Base-by-base conservation (phyloP, 2,329 filamentous ascomycete species). In the Fusarium decemcellulare region DNA sequence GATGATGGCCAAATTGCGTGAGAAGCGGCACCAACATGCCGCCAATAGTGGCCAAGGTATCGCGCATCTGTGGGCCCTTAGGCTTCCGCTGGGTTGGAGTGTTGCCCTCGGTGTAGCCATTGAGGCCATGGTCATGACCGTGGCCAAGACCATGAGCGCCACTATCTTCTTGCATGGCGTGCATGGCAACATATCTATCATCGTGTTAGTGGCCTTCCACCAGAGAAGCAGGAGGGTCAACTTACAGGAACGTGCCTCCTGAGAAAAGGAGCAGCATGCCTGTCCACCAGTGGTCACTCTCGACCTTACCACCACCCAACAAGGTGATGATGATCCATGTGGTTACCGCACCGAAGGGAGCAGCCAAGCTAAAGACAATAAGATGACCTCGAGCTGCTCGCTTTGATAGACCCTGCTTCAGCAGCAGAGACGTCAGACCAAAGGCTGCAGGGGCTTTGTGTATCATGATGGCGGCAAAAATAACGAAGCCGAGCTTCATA, bases 361-460 rank as follows among this genome's bases (percentile, higher is more conserved):
- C 95, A 1, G 96, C 95, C 57, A 98, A 82, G 76, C 94, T 97
- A 80, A 99, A 99, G 18, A 98, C 87, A 57, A 97, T 88, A 32
- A 99, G 84, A 80, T 98, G 96, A 0, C 91, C 91, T 61, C 95
- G 86, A 1, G 94, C 93, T 10, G 91, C 91, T 44, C 95, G 90
- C 79, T 97, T 98, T 12, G 93, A 94, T 1, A 98, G 84, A 0
- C 96, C 96, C 77, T 98, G 94, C 79, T 95, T 97, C 48, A 99
- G 84, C 48, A 99, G 82, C 2, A 98, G 89, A 2, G 94, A 95
- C 0, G 95, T 98, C 50, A 99, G 83, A 0, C 96, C 96, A 82
- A 99, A 99, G 0, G 96, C 95, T 2, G 96, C 96, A 0, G 95
- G 95, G 2, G 94, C 95, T 82, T 98, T 99, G 81, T 99, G 96